Conservation (phyloP, 2,329 filamentous ascomycete species). For the Dichotomopilus funicola region DNA sequence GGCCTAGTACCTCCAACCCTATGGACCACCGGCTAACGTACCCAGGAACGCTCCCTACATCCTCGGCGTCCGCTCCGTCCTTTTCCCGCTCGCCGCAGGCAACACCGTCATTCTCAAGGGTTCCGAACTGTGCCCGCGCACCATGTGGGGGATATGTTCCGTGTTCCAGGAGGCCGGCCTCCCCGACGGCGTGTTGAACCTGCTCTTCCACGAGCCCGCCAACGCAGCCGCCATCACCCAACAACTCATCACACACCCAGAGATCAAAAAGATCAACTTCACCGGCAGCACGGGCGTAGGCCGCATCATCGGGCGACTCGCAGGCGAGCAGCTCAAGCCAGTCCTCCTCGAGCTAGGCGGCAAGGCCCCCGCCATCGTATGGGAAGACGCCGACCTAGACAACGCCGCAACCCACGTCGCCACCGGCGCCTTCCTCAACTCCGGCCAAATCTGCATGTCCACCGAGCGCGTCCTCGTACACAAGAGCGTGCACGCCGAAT, state of each 20-base stretch:
- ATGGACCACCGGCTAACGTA: not conserved
- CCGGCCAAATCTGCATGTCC: constrained; percentile 79
- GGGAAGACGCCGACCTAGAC: constrained; percentile 71
- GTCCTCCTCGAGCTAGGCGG: constrained; percentile 76
- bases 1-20: too few relatives aligned
- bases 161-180: constrained; percentile 69
- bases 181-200: constrained; percentile 66
- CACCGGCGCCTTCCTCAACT: constrained; percentile 64
- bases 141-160: constrained; percentile 54
- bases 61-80: constrained; percentile 47
- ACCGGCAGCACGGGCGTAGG: constrained; percentile 73
- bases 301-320: constrained; percentile 61
- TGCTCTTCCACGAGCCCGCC: constrained; percentile 59
- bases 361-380: constrained; percentile 72
- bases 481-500: constrained; percentile 39
- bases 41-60: constrained; percentile 52
- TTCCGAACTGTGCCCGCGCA: constrained; percentile 60
- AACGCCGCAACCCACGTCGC: constrained; percentile 63
- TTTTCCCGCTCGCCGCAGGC: constrained; percentile 65
- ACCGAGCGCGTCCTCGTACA: constrained; percentile 67
- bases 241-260: constrained; percentile 58
- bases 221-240: constrained; percentile 62
- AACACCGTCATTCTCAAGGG: constrained; percentile 71
- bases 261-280: constrained; percentile 77
- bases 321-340: constrained; percentile 71